Evolutionary conservation across 805 yeast species (phyloP).

Genomic region (Jamesozyma piceae): DNA sequence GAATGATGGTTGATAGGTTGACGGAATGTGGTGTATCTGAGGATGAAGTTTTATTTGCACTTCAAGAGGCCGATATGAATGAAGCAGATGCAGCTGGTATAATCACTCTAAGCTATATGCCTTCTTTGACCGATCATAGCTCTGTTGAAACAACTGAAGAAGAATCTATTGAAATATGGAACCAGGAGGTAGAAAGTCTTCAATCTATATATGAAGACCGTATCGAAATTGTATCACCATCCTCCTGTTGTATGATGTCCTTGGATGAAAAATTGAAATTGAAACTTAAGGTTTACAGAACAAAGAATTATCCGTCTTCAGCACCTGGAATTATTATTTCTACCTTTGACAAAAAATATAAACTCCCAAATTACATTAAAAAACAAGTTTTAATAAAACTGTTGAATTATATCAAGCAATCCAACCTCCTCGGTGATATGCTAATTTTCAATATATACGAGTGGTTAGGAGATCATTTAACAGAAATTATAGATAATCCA

Average conservation of each 20-base stretch:
- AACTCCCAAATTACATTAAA: conserved; percentile 63
- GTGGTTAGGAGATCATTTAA: conserved; percentile 63
- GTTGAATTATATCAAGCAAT: conserved; percentile 35
- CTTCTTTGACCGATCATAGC: conserved; percentile 6
- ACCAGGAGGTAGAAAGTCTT: conserved; percentile 64
- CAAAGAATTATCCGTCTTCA: conserved; percentile 50
- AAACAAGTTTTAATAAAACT: conserved; percentile 44
- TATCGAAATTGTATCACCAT: conserved; percentile 26
- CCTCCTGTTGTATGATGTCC: conserved; percentile 26
- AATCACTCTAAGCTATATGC: conserved; percentile 34
- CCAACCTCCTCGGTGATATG: conserved; percentile 55
- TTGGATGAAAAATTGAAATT: conserved; percentile 28
- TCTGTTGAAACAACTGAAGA: conserved; percentile 9
- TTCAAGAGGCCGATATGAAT: conserved; percentile 35
- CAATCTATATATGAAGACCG: conserved; percentile 47
- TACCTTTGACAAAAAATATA: conserved; percentile 34
- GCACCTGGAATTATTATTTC: conserved; percentile 62
- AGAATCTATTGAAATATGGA: conserved; percentile 49
- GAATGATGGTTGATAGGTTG: conserved; percentile 50
- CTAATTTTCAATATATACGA: conserved; percentile 61
- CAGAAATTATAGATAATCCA: conserved; percentile 56
- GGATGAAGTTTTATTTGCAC: conserved; percentile 47
- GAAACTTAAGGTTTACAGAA: conserved; percentile 35
- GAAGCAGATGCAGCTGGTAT: conserved; percentile 44
- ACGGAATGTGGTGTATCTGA: conserved; percentile 61